A percentile compares a stretch with the other conserved stretches of the same genome.
phyloP scores from a whole-genome alignment of 2,329 filamentous ascomycete species.

The Sporothrix sp. region DNA sequence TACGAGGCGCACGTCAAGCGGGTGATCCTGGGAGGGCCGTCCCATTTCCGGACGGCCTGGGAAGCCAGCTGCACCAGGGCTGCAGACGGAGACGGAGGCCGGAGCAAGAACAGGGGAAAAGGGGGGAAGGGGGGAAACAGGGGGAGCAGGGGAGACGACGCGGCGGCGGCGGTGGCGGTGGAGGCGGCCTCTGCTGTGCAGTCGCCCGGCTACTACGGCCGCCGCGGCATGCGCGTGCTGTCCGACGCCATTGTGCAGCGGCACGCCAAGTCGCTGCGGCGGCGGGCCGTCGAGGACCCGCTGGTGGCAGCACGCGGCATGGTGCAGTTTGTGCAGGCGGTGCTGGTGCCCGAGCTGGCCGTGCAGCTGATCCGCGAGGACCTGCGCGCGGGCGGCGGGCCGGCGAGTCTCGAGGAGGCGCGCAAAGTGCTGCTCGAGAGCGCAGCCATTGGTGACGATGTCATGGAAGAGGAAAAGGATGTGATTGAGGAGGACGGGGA shows the following conservation, averaged over 20 bases:
- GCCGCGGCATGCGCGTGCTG: slow-evolving; percentile 61
- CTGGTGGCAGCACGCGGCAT: slow-evolving; percentile 58
- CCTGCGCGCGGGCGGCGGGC: slow-evolving; percentile 27
- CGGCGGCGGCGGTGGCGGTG: slow-evolving; percentile 40
- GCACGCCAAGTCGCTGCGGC: slow-evolving; percentile 51
- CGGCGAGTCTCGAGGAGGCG: slow-evolving; percentile 25
- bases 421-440: slow-evolving; percentile 55
- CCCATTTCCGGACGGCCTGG: slow-evolving; percentile 48
- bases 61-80: slow-evolving; percentile 22
- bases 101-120: too few relatives aligned
- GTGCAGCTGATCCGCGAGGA: slow-evolving; percentile 48
- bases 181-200: slow-evolving; percentile 35
- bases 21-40: slow-evolving; percentile 50
- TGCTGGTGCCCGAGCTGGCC: slow-evolving; percentile 65
- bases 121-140: too few relatives aligned
- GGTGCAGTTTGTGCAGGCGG: slow-evolving; percentile 59
- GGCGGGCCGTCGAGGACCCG: slow-evolving; percentile 51
- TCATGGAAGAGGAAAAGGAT: slow-evolving; percentile 56
- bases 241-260: slow-evolving; percentile 55
- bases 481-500: slow-evolving; percentile 32
- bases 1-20: slow-evolving; percentile 47
- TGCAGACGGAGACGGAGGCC: too few relatives aligned
- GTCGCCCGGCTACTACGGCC: slow-evolving; percentile 76
- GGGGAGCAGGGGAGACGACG: too few relatives aligned
- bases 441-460: slow-evolving; percentile 53